Evolutionary conservation across 2,329 filamentous ascomycete species (phyloP).

Genomic region (Tolypocladium ophioglossoides): DNA sequence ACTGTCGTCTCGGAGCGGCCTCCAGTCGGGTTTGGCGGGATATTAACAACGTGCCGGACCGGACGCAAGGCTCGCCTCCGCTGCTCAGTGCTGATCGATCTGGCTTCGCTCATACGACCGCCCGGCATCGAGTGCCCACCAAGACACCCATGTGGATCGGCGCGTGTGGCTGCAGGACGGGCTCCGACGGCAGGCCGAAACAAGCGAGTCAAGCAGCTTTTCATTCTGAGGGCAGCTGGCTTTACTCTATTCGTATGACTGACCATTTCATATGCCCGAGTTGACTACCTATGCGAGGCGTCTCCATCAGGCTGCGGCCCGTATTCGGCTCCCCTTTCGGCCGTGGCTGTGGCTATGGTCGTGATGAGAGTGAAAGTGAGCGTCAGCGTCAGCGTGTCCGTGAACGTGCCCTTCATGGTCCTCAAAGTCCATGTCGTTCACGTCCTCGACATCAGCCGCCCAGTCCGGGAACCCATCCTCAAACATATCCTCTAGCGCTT

Average conservation of each 20-base stretch:
- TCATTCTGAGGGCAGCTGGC: background rate
- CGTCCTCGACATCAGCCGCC: conserved; percentile 31
- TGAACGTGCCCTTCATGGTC: background rate
- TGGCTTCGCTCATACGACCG: too few relatives aligned
- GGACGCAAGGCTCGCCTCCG: too few relatives aligned
- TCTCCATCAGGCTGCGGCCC: background rate
- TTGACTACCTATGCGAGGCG: background rate
- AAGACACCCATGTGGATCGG: background rate
- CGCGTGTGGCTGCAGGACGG: too few relatives aligned
- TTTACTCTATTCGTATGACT: background rate
- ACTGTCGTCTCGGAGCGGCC: background rate
- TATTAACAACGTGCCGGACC: too few relatives aligned
- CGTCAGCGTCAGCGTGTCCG: background rate
- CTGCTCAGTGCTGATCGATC: background rate
- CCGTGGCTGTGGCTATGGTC: background rate
- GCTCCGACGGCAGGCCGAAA: background rate
- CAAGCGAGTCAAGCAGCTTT: background rate
- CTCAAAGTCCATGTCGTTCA: conserved; percentile 14
- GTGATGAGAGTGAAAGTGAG: background rate
- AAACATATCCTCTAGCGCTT: conserved; percentile 38
- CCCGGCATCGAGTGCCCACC: background rate
- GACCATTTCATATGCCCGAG: background rate
- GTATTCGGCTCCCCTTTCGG: background rate
- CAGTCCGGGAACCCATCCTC: conserved; percentile 51
- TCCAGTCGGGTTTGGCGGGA: background rate